A percentile compares a stretch with the other conserved stretches of the same genome.
Evolutionary conservation across 208 protist species (phyloP).

Genomic region (Acanthamoeba divionensis): DNA sequence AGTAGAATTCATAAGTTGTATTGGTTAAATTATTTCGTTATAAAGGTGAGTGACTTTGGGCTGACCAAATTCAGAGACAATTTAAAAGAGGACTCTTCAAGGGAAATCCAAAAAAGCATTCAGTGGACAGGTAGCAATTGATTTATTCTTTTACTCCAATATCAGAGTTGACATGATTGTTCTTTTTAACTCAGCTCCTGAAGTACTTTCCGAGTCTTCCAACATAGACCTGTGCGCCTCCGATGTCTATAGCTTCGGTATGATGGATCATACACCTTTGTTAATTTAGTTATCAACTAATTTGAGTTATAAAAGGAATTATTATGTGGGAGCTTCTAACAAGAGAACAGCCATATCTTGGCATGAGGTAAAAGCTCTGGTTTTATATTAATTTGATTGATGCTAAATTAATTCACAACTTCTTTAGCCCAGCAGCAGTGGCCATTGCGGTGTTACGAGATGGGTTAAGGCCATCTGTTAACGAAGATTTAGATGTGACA

Average conservation of each 20-base stretch:
- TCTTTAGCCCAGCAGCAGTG: not conserved
- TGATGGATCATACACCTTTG: too few relatives aligned
- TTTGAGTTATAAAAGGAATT: too few relatives aligned
- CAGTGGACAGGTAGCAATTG: not conserved
- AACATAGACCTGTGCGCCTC: not conserved
- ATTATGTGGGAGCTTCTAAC: constrained; percentile 31
- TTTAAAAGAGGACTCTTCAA: not conserved
- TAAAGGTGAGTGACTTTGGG: constrained; percentile 8
- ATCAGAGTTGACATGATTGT: not conserved
- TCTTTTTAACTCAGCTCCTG: not conserved
- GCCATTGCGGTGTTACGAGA: constrained; percentile 11
- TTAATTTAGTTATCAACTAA: too few relatives aligned
- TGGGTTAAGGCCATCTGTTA: not conserved
- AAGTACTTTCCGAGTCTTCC: not conserved
- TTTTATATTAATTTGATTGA: not conserved
- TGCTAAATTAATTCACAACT: not conserved
- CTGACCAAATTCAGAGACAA: not conserved
- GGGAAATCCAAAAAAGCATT: not conserved
- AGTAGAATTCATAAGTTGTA: not conserved
- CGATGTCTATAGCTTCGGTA: not conserved
- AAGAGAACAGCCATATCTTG: not conserved
- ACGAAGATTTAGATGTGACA: not conserved
- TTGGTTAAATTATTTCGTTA: not conserved
- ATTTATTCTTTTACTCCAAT: not conserved
- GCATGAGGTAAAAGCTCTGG: not conserved